These are phyloP conservation scores for Westerdykella sp. DNA, from an alignment of 2,329 filamentous ascomycete species.

Conservation along the genomic window DNA sequence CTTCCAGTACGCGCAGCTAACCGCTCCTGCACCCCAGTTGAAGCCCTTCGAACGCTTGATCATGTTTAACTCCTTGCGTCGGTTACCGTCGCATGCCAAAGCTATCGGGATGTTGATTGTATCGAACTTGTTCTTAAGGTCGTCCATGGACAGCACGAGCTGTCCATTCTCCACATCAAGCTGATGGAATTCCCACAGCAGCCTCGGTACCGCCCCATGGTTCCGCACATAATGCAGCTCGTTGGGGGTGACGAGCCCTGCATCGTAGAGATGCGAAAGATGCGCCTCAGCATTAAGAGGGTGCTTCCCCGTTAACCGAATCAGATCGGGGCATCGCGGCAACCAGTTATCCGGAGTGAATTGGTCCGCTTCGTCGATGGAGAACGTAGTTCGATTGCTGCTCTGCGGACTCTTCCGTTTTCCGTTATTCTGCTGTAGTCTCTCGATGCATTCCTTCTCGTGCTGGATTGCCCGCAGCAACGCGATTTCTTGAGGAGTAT, in stretches of 20 bases:
- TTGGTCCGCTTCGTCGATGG: slow-evolving; percentile 47
- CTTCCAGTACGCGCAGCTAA: slow-evolving; percentile 43
- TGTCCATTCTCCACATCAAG: slow-evolving; percentile 42
- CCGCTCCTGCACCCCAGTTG: slow-evolving; percentile 51
- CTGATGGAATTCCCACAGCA: slow-evolving; percentile 47
- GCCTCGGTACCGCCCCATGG: slow-evolving; percentile 48
- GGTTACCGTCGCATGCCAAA: slow-evolving; percentile 53
- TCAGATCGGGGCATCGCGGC: slow-evolving; percentile 42
- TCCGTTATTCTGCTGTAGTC: slow-evolving; percentile 42
- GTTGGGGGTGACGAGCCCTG: slow-evolving; percentile 48
- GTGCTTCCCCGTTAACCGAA: slow-evolving; percentile 49
- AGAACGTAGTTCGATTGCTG: slow-evolving; percentile 25
- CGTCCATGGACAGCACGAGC: slow-evolving; percentile 38
- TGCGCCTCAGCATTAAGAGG: slow-evolving; percentile 48
- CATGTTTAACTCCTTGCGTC: slow-evolving; percentile 51
- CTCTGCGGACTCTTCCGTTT: slow-evolving; percentile 35
- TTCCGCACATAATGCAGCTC: slow-evolving; percentile 50
- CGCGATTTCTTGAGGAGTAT: slow-evolving; percentile 40
- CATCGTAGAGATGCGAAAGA: slow-evolving; percentile 40
- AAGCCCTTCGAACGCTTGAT: slow-evolving; percentile 47
- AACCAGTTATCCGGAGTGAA: slow-evolving; percentile 52
- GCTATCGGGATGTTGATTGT: slow-evolving; percentile 48
- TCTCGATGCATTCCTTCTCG: slow-evolving; percentile 41
- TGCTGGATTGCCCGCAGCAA: slow-evolving; percentile 32
- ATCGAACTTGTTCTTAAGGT: slow-evolving; percentile 43